These are phyloP conservation scores for Psilocybe tampanensis DNA, from an alignment of 768 basidiomycete species.

Conservation along the genomic window DNA sequence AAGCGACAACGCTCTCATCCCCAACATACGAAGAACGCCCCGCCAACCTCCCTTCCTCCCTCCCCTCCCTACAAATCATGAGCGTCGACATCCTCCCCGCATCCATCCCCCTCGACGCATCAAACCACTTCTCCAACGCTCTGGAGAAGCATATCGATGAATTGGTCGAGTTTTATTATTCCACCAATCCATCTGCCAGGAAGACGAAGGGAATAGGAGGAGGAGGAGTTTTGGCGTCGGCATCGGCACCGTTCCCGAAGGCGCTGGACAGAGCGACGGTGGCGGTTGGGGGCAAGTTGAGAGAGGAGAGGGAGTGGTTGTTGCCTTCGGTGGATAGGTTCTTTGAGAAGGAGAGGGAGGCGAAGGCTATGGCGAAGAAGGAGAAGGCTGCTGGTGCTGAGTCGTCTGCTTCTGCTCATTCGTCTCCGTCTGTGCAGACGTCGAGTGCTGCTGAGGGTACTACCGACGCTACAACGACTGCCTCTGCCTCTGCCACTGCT, in stretches of 20 bases:
- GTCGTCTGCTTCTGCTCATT: no score
- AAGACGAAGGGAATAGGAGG: no score
- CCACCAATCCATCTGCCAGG: no score
- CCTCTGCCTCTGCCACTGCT: no score
- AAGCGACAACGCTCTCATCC: constrained; percentile 74
- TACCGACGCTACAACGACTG: no score
- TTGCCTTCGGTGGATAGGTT: constrained; percentile 49
- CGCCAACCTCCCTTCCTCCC: constrained; percentile 34
- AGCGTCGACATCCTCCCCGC: constrained; percentile 91
- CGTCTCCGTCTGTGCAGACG: neutral
- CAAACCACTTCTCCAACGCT: constrained; percentile 68
- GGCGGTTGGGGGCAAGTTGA: constrained; percentile 57
- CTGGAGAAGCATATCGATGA: constrained; percentile 70
- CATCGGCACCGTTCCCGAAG: constrained; percentile 31
- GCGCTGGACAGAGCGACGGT: constrained; percentile 76
- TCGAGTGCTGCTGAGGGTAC: no score
- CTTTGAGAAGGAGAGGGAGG: constrained; percentile 21
- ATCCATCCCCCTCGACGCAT: constrained; percentile 81
- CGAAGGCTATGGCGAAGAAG: no score
- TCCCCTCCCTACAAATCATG: constrained; percentile 76
- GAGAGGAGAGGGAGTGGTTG: constrained; percentile 60
- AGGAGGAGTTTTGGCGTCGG: no score
- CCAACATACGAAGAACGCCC: constrained; percentile 68
- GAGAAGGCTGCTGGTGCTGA: no score
- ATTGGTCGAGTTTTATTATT: constrained; percentile 42